Evolutionary conservation across 331 rosid genomes (phyloP).

Genomic region (Malus hybrid): DNA sequence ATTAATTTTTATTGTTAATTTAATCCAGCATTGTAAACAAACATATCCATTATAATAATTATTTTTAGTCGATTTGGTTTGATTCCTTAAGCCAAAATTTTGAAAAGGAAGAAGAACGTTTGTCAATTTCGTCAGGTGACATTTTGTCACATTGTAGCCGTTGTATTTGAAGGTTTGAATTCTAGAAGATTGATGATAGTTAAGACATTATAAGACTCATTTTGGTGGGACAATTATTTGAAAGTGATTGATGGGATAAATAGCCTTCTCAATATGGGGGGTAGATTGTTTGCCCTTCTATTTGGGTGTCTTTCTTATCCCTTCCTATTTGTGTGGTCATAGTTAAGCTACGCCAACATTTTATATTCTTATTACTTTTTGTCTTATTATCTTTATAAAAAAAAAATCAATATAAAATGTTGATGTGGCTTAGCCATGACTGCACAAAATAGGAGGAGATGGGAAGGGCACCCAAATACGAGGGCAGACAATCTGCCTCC

Average conservation of each 20-base stretch:
- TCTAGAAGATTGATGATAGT: background rate
- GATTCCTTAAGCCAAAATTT: background rate
- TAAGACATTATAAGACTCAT: background rate
- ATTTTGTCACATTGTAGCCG: conserved; percentile 6
- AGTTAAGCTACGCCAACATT: no score
- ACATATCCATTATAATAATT: background rate
- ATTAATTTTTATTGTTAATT: background rate
- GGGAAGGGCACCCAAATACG: no score
- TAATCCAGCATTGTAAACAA: background rate
- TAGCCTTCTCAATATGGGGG: background rate
- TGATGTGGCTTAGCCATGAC: no score
- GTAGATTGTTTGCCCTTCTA: background rate
- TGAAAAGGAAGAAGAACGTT: background rate
- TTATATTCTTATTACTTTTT: no score
- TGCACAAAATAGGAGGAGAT: no score
- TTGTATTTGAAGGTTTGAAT: conserved; percentile 11
- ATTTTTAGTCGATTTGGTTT: background rate
- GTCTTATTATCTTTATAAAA: no score
- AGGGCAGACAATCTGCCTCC: no score
- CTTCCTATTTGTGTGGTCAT: no score
- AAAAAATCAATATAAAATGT: no score
- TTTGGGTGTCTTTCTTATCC: background rate
- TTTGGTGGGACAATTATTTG: background rate
- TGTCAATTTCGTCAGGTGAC: background rate
- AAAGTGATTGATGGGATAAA: background rate